Evolutionary conservation across 2,329 filamentous ascomycete genomes (phyloP), one percentile per base, ranked within the genome.

Genomic region (Alternaria gaisen): DNA sequence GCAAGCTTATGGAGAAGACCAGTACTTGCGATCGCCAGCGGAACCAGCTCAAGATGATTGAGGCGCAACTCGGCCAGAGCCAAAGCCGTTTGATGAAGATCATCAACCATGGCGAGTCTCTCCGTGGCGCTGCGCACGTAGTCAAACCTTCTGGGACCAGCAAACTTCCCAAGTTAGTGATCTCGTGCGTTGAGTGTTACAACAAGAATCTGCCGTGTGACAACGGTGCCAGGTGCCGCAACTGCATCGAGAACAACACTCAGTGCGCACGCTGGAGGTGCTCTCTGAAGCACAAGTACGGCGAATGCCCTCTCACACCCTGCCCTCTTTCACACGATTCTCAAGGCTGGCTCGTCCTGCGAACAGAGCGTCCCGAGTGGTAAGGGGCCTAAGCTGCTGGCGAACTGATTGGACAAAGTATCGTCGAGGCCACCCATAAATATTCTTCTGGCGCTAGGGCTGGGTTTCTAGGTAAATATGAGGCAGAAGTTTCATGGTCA

Each of bases 101-200:
- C n/a, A 44, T 58, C 3, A 54, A 70, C 11, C 52, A 64, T 4
- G 59, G 60, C 7, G 53, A 58, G 8, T 46, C 51, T 2, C 70
- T 77, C 11, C 66, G 65, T 5, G 72, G 72, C 18, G 75, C 65
- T 4, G 69, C 69, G 5, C 72, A 75, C 41, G 55, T 75, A 2
- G 70, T 76, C 9, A 72, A 70, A 46, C 61, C 77, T 0, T 69
- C 72, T 1, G 52, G 43, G 9, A 52, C 52, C 1, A 42, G 40
- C 40, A 42, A 24, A 20, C 40, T 42, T 24, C 40, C 40, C 3
- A 42, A 24, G 20, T 24, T 42, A 6, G 70, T 76, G 2, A 55
- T 75, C 53, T 36, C 66, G 3, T 78, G 75, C 57, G 63, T 66
- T 1, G 70, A 76, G 32, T 78, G 75, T 60, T 76, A 72, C 51